Conservation (phyloP, 2,329 filamentous ascomycete species). For the Cercospora janseana region DNA sequence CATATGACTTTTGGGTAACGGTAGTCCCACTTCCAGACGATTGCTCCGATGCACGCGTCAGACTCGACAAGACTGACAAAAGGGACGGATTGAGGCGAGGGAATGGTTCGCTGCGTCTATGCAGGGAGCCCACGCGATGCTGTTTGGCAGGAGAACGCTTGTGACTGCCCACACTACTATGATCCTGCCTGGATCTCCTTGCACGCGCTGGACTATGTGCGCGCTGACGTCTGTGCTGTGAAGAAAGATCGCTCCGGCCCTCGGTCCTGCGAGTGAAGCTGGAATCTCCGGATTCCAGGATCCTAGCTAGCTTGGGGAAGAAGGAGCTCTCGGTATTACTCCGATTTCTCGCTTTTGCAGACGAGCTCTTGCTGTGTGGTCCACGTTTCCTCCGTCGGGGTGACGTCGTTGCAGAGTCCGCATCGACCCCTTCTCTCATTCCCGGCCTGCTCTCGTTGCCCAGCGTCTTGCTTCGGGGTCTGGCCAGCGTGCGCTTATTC, state of each 20-base stretch:
- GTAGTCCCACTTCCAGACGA: constrained; percentile 50
- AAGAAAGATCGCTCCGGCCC: constrained; percentile 22
- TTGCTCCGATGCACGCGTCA: constrained; percentile 42
- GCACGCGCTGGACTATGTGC: constrained; percentile 11
- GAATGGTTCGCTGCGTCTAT: constrained; percentile 32
- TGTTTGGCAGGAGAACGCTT: constrained; percentile 22
- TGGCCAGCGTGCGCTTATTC: constrained; percentile 20
- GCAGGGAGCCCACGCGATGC: constrained; percentile 15
- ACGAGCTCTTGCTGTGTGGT: constrained; percentile 13
- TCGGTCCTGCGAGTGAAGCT: constrained; percentile 20
- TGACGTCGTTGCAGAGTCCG: constrained; percentile 23
- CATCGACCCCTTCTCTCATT: constrained; percentile 32
- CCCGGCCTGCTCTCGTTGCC: constrained; percentile 22
- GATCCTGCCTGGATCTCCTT: constrained; percentile 24
- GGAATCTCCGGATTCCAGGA: constrained; percentile 41
- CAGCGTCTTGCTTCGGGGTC: constrained; percentile 27
- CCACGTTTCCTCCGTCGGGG: constrained; percentile 20
- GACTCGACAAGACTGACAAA: constrained; percentile 43
- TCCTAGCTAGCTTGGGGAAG: constrained; percentile 43
- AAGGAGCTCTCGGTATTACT: constrained; percentile 32
- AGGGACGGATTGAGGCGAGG: constrained; percentile 43
- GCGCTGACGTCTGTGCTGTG: constrained; percentile 21
- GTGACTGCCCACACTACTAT: constrained; percentile 23
- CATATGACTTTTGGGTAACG: constrained; percentile 46
- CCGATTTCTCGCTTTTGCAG: constrained; percentile 19